Evolutionary conservation across 1,284 basidiomycete genomes (phyloP).

Genomic region (Malassezia slooffiae): DNA sequence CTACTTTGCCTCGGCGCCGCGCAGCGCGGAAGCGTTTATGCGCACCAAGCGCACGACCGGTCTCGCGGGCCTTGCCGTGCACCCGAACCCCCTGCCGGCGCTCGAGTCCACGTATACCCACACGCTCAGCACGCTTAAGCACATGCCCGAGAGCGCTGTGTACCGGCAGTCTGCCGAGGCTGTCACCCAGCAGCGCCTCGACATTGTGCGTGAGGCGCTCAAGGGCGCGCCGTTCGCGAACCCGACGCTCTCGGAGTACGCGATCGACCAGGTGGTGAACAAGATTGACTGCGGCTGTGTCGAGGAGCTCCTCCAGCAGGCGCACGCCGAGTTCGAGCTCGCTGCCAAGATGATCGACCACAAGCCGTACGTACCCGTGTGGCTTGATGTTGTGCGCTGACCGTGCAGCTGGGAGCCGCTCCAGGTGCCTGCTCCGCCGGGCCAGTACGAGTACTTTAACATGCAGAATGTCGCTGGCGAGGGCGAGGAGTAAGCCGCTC

Average conservation of each 20-base stretch:
- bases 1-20: conserved; percentile 8
- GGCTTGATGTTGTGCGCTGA: conserved; percentile 2
- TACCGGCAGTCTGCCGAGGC: conserved; percentile 85
- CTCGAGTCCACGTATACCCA: conserved; percentile 65
- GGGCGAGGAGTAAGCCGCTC: conserved; percentile 19
- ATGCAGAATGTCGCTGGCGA: conserved; percentile 42
- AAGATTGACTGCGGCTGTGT: conserved; percentile 50
- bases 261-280: conserved; percentile 60
- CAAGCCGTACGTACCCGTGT: conserved; percentile 70
- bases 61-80: conserved; percentile 56
- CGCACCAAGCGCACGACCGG: conserved; percentile 55
- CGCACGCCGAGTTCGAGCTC: conserved; percentile 68
- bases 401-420: conserved; percentile 68
- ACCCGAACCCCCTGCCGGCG: conserved; percentile 66
- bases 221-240: conserved; percentile 50
- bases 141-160: conserved; percentile 67
- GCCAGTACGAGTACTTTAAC: conserved; percentile 72
- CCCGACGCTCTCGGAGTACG: conserved; percentile 38
- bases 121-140: conserved; percentile 60
- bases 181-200: conserved; percentile 70
- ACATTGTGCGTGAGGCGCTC: conserved; percentile 52
- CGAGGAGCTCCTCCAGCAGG: conserved; percentile 72
- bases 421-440: conserved; percentile 64
- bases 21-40: background rate
- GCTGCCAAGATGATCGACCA: conserved; percentile 78